These are phyloP conservation scores for Gossypium thurberi DNA, from an alignment of 345 rosid genomes.

Conservation along the genomic window DNA sequence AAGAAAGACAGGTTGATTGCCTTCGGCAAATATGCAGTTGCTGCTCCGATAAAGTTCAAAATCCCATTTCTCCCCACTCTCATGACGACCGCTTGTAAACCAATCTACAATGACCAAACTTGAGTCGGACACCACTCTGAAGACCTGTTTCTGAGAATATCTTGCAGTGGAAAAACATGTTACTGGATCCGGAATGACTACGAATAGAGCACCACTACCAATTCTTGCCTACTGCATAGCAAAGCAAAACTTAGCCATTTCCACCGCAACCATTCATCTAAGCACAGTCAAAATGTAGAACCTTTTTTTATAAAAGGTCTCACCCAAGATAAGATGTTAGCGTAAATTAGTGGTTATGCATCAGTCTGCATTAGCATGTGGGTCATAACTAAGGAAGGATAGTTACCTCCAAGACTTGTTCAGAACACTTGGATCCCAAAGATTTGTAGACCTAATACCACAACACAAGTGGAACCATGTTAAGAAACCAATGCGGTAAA, in stretches of 20 bases:
- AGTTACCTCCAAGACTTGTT: constrained; percentile 62
- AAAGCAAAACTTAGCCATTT: constrained; percentile 13
- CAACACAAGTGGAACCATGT: background rate
- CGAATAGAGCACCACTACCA: constrained; percentile 60
- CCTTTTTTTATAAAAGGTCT: background rate
- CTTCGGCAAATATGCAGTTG: constrained; percentile 56
- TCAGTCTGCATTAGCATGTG: background rate
- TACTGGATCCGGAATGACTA: constrained; percentile 81
- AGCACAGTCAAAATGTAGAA: constrained; percentile 1
- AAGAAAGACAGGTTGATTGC: constrained; percentile 59
- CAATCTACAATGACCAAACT: constrained; percentile 80
- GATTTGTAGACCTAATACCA: constrained; percentile 67
- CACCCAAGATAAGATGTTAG: background rate
- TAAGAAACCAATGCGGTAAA: background rate
- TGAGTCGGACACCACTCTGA: constrained; percentile 56
- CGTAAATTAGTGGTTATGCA: background rate
- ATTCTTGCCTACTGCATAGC: constrained; percentile 65
- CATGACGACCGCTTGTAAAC: constrained; percentile 92
- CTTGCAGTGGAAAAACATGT: constrained; percentile 88
- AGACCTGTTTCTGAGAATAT: constrained; percentile 79
- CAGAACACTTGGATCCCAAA: constrained; percentile 59
- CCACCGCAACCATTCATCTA: constrained; percentile 5
- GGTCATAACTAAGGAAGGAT: background rate
- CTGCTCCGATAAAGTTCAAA: constrained; percentile 75
- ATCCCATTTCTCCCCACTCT: constrained; percentile 91